These are phyloP conservation scores for Alternaria postmessia DNA, from an alignment of 2,329 filamentous ascomycete genomes.

Conservation along the genomic window DNA sequence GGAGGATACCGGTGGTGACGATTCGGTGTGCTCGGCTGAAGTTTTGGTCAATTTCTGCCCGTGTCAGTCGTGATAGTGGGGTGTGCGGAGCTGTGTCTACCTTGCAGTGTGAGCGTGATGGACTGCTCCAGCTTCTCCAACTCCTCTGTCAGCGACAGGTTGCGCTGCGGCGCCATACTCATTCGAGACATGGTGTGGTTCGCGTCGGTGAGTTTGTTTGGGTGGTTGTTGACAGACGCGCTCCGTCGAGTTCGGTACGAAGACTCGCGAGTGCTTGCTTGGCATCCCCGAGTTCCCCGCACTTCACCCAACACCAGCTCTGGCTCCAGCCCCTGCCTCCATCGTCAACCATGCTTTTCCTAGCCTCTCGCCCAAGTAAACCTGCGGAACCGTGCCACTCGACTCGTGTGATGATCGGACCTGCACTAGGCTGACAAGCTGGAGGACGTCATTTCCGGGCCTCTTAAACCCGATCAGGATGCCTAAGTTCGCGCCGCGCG, in stretches of 20 bases:
- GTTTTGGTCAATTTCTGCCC: conserved; percentile 93
- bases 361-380: not conserved
- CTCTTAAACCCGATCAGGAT: conserved; percentile 20
- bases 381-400: conserved; percentile 11
- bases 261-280: conserved; percentile 22
- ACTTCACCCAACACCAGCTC: conserved; percentile 1
- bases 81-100: conserved; percentile 49
- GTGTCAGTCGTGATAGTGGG: conserved; percentile 38
- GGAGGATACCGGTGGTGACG: conserved; percentile 90
- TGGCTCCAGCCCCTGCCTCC: not conserved
- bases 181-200: conserved; percentile 59
- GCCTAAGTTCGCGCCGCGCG: conserved; percentile 9
- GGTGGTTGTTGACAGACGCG: conserved; percentile 22
- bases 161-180: conserved; percentile 59
- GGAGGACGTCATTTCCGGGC: conserved; percentile 22
- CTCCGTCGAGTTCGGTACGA: conserved; percentile 17
- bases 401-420: not conserved
- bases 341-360: not conserved
- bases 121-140: conserved; percentile 95
- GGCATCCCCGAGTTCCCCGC: conserved; percentile 29
- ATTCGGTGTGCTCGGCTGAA: conserved; percentile 97
- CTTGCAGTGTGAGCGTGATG: conserved; percentile 94
- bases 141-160: conserved; percentile 88
- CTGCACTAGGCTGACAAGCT: not conserved
- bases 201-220: not conserved